phyloP scores from a whole-genome alignment of 78 protist species.

The Dictyostelium brefeldianum region DNA sequence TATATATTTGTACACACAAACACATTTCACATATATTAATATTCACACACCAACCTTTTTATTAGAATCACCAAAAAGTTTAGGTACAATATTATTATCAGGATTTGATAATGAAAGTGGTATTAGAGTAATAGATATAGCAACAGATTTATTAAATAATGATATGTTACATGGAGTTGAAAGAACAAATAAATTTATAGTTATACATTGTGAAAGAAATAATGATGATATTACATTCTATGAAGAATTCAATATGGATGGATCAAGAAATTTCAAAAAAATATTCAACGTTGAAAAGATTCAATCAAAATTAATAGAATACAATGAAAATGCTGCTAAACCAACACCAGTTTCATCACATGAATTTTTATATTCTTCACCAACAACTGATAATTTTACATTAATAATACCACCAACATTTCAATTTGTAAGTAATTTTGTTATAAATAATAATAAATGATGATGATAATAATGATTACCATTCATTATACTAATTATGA shows the following conservation, averaged over 20 bases:
- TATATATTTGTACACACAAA: too few species aligned
- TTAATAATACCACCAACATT: background rate
- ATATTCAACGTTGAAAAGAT: background rate
- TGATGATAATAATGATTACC: too few species aligned
- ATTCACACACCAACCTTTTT: too few species aligned
- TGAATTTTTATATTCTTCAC: background rate
- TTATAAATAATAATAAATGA: background rate
- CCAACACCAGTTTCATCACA: background rate
- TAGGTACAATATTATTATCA: background rate
- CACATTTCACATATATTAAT: too few species aligned
- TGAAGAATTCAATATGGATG: background rate
- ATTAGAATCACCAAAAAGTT: background rate
- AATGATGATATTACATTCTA: background rate
- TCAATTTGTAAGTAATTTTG: background rate
- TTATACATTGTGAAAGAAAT: background rate
- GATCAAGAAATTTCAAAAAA: constrained; percentile 7
- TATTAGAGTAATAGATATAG: background rate
- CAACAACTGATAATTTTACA: background rate
- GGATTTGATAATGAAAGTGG: background rate
- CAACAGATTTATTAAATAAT: background rate
- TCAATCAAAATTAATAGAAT: background rate
- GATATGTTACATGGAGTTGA: background rate
- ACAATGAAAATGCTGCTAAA: background rate
- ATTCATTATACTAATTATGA: too few species aligned
- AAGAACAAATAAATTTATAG: background rate